Base-by-base conservation (phyloP, 2,329 filamentous ascomycete species). In the Aspergillus udagawae region DNA sequence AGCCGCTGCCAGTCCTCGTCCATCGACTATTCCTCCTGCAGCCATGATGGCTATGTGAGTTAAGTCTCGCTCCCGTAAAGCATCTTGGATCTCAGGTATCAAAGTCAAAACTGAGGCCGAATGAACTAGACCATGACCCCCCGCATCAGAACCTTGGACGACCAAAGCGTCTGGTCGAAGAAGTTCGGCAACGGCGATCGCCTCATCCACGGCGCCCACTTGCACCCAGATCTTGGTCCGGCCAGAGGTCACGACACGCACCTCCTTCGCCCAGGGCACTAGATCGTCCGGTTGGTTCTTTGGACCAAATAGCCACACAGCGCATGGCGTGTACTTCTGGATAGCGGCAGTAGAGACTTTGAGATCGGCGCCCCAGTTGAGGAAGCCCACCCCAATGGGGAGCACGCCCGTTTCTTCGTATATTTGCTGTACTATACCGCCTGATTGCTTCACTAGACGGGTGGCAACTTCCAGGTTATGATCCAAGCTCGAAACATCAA, bases 21-120 rank as follows among this genome's bases (percentile, higher is more conserved):
- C 81, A 56, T 85, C 82, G 0, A 75, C 72, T 27, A 85, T 79
- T 1, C 82, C 82, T 3, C 82, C 82, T 0, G 82, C 80, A 1
- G 81, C 82, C 14, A 85, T 56, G 0, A 84, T 59, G 0, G 79
- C 71, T 1, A 82, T 79, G 9, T 65, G 28, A 0, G 65, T 67
- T 4, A 63, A 61, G 1, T 60, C 61, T 1, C 57, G 60, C 3
- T 55, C 60, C 8, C 50, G 42, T 25, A 80, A 61, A 1, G 72
- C 71, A 62, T 83, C 80, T 4, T 66, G 65, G 1, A 80, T 73
- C 59, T 84, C 82, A 0, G 82, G 82, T 3, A 85, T 60, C 0
- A 84, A 67, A 0, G 79, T 72, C 54, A 82, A 68, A 38, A 82
- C 70, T 14, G 81, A 65, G 0, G 79, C 80, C 25, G 79, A 75